These are phyloP conservation scores for Stephanodiscus triporus DNA, from an alignment of 108 stramenopile species.

Conservation along the genomic window DNA sequence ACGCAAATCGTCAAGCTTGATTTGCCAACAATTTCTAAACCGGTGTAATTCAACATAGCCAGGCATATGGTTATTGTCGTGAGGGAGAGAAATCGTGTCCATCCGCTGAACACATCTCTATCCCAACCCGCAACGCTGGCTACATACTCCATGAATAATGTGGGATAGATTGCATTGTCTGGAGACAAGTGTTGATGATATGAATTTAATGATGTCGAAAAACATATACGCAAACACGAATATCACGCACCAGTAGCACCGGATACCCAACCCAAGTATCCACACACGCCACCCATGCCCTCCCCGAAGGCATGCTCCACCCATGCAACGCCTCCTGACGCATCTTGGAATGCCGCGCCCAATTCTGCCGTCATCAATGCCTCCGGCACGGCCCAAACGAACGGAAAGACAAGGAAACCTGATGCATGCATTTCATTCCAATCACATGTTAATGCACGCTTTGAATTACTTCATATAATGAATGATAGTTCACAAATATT, in stretches of 20 bases:
- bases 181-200: constrained; percentile 10
- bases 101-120: constrained; percentile 15
- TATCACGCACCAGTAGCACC: constrained; percentile 67
- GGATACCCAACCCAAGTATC: constrained; percentile 90
- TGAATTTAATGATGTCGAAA: background rate
- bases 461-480: background rate
- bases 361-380: constrained; percentile 80
- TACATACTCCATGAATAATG: constrained; percentile 38
- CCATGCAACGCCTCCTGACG: constrained; percentile 76
- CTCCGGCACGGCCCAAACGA: constrained; percentile 76
- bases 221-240: background rate
- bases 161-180: constrained; percentile 47
- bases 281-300: constrained; percentile 80
- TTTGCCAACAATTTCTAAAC: constrained; percentile 88
- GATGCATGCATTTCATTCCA: background rate
- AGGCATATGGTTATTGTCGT: constrained; percentile 61
- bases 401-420: constrained; percentile 58
- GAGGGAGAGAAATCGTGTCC: constrained; percentile 36
- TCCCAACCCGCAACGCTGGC: constrained; percentile 27
- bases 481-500: background rate
- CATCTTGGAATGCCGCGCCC: constrained; percentile 63
- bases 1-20: constrained; percentile 82
- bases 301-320: constrained; percentile 79
- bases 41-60: constrained; percentile 87
- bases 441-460: background rate